Evolutionary conservation across 2,329 filamentous ascomycete species (phyloP).

Genomic region (Paracoccidioides brasiliensis): DNA sequence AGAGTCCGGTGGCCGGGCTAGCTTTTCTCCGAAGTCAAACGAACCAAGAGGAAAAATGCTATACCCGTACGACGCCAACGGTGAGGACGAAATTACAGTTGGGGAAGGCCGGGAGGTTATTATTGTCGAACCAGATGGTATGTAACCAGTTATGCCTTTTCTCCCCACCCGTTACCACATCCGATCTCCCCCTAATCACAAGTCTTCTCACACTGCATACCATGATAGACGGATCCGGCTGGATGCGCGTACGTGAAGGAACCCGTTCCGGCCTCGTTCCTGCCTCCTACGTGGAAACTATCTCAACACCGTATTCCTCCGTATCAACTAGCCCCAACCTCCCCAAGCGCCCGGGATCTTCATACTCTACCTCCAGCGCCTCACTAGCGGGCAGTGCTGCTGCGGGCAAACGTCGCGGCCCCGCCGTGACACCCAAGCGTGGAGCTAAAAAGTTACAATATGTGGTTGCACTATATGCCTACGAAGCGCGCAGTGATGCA

Average conservation of each 20-base stretch:
- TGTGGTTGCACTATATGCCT: conserved; percentile 86
- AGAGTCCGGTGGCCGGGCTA: conserved; percentile 29
- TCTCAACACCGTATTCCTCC: conserved; percentile 35
- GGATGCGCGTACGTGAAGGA: conserved; percentile 70
- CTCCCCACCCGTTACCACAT: not conserved
- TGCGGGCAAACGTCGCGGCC: conserved; percentile 67
- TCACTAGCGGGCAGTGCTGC: conserved; percentile 47
- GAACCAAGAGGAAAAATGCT: conserved; percentile 76
- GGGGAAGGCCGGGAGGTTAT: conserved; percentile 64
- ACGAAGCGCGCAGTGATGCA: conserved; percentile 67
- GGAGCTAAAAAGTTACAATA: conserved; percentile 91
- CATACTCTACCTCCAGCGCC: conserved; percentile 64
- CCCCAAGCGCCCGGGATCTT: conserved; percentile 52
- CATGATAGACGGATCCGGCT: conserved; percentile 67
- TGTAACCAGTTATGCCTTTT: conserved; percentile 23
- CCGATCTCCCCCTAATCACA: not conserved
- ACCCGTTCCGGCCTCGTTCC: conserved; percentile 72
- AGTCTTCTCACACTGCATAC: not conserved
- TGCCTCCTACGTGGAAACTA: conserved; percentile 65
- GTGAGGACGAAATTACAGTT: conserved; percentile 69
- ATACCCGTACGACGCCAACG: conserved; percentile 69
- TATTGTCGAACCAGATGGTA: conserved; percentile 80
- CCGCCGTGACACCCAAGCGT: conserved; percentile 76
- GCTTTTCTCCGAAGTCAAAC: conserved; percentile 17
- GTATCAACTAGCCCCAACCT: conserved; percentile 18